A percentile compares a stretch with the other conserved stretches of the same genome.
These are phyloP conservation scores for Sorghum bicolor DNA, from an alignment of 176 grass and related monocot species.

Conservation along the genomic window DNA sequence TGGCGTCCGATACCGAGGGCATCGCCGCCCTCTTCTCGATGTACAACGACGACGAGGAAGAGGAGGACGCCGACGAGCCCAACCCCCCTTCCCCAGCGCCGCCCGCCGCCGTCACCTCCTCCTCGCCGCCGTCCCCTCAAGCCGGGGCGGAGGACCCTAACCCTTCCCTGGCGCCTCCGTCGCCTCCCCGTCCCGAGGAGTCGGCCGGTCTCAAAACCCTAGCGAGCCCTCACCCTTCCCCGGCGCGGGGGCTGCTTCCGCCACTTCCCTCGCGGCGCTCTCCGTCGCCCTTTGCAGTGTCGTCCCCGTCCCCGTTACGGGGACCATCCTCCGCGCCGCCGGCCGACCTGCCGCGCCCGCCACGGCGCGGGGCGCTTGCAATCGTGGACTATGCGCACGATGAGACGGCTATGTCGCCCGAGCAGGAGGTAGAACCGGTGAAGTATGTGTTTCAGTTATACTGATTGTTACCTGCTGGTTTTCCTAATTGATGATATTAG, in stretches of 20 bases:
- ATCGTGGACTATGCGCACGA: conserved; percentile 94
- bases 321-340: conserved; percentile 7
- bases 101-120: conserved; percentile 3
- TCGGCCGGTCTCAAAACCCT: conserved; percentile 39
- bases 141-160: conserved; percentile 24
- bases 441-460: conserved; percentile 31
- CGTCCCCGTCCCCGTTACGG: conserved; percentile 41
- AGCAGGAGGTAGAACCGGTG: conserved; percentile 55
- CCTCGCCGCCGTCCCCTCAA: conserved; percentile 35
- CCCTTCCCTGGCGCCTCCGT: conserved; percentile 8
- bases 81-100: conserved; percentile 18
- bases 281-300: conserved; percentile 17
- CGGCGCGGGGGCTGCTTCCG: conserved; percentile 25
- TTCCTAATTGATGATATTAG: conserved; percentile 33
- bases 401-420: conserved; percentile 79
- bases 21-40: conserved; percentile 80
- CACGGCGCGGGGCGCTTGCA: conserved; percentile 43
- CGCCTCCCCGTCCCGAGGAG: conserved; percentile 39
- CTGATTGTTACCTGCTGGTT: not conserved
- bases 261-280: conserved; percentile 41
- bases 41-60: conserved; percentile 88
- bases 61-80: conserved; percentile 58
- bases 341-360: conserved; percentile 25
- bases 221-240: conserved; percentile 41
- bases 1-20: conserved; percentile 67